Conservation (phyloP, 1,284 basidiomycete genomes). For the Leccinum solheimii region DNA sequence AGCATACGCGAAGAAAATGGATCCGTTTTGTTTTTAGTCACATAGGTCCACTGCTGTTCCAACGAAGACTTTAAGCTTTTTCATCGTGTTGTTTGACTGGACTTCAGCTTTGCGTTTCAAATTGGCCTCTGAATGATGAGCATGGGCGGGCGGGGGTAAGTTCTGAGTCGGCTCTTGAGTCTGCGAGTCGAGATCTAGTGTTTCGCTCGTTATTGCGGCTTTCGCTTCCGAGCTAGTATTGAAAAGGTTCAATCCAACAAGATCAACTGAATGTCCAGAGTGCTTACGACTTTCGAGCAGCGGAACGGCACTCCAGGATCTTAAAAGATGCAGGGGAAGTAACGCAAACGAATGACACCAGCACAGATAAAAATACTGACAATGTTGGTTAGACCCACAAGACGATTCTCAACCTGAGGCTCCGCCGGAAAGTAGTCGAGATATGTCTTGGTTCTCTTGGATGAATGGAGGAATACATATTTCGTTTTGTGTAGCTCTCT, state of each 20-base stretch:
- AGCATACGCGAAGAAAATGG: background rate
- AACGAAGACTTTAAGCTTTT: slow-evolving; percentile 59
- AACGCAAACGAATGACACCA: background rate
- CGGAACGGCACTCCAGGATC: slow-evolving; percentile 11
- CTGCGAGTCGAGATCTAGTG: slow-evolving; percentile 36
- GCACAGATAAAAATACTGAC: slow-evolving; percentile 38
- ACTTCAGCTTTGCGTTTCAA: slow-evolving; percentile 35
- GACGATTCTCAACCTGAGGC: slow-evolving; percentile 53
- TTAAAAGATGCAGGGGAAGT: slow-evolving; percentile 8
- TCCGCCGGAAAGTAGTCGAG: slow-evolving; percentile 68
- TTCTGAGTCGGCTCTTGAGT: slow-evolving; percentile 56
- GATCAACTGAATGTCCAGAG: background rate
- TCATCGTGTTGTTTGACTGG: slow-evolving; percentile 36
- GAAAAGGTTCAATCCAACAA: background rate
- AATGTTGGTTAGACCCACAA: slow-evolving; percentile 58
- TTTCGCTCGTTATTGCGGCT: slow-evolving; percentile 3
- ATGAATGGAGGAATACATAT: slow-evolving; percentile 56
- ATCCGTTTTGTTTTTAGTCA: slow-evolving; percentile 38
- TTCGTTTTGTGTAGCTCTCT: slow-evolving; percentile 56
- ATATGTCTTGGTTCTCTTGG: slow-evolving; percentile 49
- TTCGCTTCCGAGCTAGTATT: background rate
- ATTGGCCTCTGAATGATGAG: slow-evolving; percentile 17
- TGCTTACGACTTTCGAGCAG: slow-evolving; percentile 32
- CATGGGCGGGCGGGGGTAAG: slow-evolving; percentile 6
- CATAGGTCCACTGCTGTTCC: slow-evolving; percentile 57